These are phyloP conservation scores for Funneliformis mosseae DNA, from an alignment of 192 early-diverging fungal genomes.

Conservation along the genomic window DNA sequence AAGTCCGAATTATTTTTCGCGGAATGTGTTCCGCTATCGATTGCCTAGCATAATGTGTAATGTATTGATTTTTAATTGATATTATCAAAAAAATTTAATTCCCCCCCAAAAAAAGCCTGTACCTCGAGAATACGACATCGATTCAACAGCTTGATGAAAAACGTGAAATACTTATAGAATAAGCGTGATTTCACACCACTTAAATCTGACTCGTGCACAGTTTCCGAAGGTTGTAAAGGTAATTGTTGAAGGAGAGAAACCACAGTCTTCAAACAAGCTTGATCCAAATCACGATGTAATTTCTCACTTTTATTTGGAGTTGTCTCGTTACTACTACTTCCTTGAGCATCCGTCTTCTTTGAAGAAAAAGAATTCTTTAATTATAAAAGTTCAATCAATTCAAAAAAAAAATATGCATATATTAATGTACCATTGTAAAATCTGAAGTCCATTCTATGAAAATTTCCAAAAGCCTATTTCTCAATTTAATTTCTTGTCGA, in stretches of 20 bases:
- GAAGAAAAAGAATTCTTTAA: not conserved
- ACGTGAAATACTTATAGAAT: conserved; percentile 75
- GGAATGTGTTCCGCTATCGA: conserved; percentile 33
- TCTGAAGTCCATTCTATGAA: conserved; percentile 82
- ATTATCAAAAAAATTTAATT: not conserved
- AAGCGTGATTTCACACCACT: conserved; percentile 63
- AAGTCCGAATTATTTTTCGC: conserved; percentile 37
- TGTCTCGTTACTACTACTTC: conserved; percentile 35
- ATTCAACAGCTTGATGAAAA: conserved; percentile 75
- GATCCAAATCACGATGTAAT: conserved; percentile 74
- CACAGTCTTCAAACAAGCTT: conserved; percentile 77
- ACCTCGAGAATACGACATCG: conserved; percentile 66
- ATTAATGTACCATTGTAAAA: conserved; percentile 54
- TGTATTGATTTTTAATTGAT: not conserved
- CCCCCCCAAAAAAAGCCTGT: not conserved
- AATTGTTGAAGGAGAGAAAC: conserved; percentile 68
- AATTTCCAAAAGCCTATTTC: conserved; percentile 72
- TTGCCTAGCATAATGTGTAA: conserved; percentile 7
- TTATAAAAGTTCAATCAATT: not conserved
- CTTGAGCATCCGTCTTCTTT: conserved; percentile 43
- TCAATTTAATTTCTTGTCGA: conserved; percentile 70
- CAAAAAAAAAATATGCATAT: not conserved
- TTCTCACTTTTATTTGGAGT: conserved; percentile 56
- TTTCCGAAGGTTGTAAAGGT: conserved; percentile 70
- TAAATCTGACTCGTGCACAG: conserved; percentile 58